Evolutionary conservation across 2,329 filamentous ascomycete species (phyloP).

Genomic region (Paecilomyces sp.): DNA sequence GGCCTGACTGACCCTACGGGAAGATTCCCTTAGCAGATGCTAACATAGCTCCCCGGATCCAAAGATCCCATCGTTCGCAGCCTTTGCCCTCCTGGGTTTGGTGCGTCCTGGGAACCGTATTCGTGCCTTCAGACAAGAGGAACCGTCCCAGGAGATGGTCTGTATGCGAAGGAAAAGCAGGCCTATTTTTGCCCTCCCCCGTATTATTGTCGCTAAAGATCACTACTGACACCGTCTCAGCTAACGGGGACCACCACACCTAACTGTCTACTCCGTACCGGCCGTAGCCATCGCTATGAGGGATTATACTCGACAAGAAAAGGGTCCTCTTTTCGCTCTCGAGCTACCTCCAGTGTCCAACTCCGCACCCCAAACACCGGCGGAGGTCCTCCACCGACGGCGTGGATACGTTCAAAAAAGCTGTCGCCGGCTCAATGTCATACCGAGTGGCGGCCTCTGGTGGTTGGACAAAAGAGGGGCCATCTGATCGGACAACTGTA

Average conservation of each 20-base stretch:
- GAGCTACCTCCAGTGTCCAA: neutral
- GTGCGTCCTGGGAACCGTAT: neutral
- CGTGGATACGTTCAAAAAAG: neutral
- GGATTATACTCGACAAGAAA: neutral
- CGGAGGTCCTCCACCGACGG: neutral
- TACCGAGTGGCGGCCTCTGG: neutral
- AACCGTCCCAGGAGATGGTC: neutral
- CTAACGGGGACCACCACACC: neutral
- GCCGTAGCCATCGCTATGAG: neutral
- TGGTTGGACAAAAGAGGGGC: neutral
- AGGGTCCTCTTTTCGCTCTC: neutral
- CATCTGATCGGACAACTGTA: neutral
- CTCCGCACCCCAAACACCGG: neutral
- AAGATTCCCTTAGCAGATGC: neutral
- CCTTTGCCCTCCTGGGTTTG: neutral
- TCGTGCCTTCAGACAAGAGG: neutral
- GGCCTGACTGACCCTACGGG: neutral
- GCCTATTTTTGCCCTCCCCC: neutral
- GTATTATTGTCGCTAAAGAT: neutral
- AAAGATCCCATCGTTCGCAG: neutral
- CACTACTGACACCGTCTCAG: neutral
- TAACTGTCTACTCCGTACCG: neutral
- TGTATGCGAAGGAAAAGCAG: neutral
- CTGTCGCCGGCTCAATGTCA: neutral
- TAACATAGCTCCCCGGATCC: neutral